Evolutionary conservation across 2,329 filamentous ascomycete species (phyloP).

Genomic region (Calonectria leucothoes): DNA sequence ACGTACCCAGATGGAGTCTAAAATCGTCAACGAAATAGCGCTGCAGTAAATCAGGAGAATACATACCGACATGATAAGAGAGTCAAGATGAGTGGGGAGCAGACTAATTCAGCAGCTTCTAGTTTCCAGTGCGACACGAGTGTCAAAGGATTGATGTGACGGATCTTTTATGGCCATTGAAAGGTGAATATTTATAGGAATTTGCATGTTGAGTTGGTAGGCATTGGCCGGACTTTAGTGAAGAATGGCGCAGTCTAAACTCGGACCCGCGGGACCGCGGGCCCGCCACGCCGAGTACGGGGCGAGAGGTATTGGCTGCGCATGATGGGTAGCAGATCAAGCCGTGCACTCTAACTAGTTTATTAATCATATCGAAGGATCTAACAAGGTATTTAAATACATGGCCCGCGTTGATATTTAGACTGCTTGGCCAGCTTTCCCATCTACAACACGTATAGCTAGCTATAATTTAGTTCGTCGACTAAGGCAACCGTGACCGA

Average conservation of each 20-base stretch:
- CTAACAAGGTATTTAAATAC: too few species aligned
- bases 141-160: neutral
- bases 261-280: neutral
- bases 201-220: neutral
- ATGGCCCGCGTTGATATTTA: neutral
- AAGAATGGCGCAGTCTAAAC: neutral
- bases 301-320: neutral
- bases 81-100: neutral
- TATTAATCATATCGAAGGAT: neutral
- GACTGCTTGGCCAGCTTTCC: neutral
- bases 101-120: neutral
- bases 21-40: neutral
- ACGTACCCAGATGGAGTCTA: neutral
- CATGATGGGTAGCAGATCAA: neutral
- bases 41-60: neutral
- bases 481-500: neutral
- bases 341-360: neutral
- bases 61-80: neutral
- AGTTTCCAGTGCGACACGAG: neutral
- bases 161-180: neutral
- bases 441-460: neutral
- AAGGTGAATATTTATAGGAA: neutral
- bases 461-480: too few species aligned
- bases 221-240: neutral
- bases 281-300: neutral